Percentiles rank a stretch among this genome's conserved stretches.
Evolutionary conservation across 306 rosid species (phyloP).

Genomic region (Cucumis hystrix): DNA sequence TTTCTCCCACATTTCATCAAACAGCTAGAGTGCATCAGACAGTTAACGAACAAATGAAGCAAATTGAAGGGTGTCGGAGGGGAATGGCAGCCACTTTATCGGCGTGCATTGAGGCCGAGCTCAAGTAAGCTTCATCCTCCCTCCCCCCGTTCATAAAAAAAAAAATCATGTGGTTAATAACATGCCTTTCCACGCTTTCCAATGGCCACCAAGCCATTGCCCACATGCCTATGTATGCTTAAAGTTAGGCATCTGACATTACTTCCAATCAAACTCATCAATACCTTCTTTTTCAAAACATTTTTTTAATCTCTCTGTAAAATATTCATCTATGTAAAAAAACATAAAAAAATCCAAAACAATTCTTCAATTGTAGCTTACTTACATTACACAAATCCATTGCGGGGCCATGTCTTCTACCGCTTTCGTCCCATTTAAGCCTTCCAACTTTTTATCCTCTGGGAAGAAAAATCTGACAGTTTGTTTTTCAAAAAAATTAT

Average conservation of each 20-base stretch:
- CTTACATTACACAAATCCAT: not conserved
- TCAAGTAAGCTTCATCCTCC: not conserved
- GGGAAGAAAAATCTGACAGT: too few species aligned
- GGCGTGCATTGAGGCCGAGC: slow-evolving; percentile 27
- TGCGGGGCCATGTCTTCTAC: not conserved
- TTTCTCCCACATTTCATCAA: not conserved
- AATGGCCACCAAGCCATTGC: not conserved
- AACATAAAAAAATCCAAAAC: not conserved
- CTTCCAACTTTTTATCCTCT: not conserved
- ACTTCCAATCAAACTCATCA: slow-evolving; percentile 18
- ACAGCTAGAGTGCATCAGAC: not conserved
- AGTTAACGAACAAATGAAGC: not conserved
- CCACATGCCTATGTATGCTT: slow-evolving; percentile 49
- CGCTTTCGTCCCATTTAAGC: not conserved
- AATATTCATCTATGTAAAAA: not conserved
- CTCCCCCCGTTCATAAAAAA: not conserved
- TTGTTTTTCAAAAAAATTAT: too few species aligned
- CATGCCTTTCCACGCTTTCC: slow-evolving; percentile 14
- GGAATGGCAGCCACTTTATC: slow-evolving; percentile 23
- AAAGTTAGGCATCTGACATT: slow-evolving; percentile 40
- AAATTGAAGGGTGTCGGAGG: slow-evolving; percentile 5
- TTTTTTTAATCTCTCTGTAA: not conserved
- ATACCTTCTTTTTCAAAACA: not conserved
- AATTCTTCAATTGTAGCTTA: not conserved
- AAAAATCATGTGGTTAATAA: not conserved